Evolutionary conservation across 1,284 basidiomycete genomes (phyloP).

Genomic region (Tetrapyrgos nigripes): DNA sequence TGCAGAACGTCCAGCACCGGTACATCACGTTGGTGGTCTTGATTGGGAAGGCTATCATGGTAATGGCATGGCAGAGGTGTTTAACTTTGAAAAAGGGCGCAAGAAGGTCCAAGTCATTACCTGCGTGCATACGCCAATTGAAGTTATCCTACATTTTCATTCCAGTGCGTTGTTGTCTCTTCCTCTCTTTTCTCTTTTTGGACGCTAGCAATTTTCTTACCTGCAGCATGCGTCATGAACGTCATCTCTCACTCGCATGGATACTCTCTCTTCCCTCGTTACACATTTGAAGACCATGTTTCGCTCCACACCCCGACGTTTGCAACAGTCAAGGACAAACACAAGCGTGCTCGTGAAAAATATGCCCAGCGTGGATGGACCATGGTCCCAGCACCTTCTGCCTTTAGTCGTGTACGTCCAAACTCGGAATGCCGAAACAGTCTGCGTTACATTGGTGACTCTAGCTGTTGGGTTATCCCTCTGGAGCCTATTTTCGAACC

Average conservation of each 20-base stretch:
- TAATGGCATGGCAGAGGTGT: background rate
- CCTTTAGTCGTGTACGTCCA: background rate
- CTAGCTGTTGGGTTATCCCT: conserved; percentile 9
- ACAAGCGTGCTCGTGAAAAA: conserved; percentile 23
- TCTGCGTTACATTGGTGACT: conserved; percentile 5
- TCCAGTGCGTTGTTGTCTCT: conserved; percentile 1
- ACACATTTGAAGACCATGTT: conserved; percentile 6
- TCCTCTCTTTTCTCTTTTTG: background rate
- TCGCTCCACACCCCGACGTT: background rate
- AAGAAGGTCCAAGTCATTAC: conserved; percentile 3
- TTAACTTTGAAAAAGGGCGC: background rate
- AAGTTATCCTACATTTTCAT: conserved; percentile 3
- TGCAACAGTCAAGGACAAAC: background rate
- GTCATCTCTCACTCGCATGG: conserved; percentile 5
- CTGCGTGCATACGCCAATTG: background rate
- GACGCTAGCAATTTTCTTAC: background rate
- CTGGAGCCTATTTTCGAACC: background rate
- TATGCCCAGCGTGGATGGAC: conserved; percentile 31
- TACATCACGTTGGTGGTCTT: background rate
- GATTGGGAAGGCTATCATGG: background rate
- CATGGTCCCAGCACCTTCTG: conserved; percentile 1
- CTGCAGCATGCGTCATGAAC: conserved; percentile 1
- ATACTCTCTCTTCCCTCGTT: conserved; percentile 3
- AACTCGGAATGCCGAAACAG: conserved; percentile 7
- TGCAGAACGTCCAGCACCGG: background rate